Conservation (phyloP, 176 grass and related monocot genomes). For the Calamus simplicifolius region DNA sequence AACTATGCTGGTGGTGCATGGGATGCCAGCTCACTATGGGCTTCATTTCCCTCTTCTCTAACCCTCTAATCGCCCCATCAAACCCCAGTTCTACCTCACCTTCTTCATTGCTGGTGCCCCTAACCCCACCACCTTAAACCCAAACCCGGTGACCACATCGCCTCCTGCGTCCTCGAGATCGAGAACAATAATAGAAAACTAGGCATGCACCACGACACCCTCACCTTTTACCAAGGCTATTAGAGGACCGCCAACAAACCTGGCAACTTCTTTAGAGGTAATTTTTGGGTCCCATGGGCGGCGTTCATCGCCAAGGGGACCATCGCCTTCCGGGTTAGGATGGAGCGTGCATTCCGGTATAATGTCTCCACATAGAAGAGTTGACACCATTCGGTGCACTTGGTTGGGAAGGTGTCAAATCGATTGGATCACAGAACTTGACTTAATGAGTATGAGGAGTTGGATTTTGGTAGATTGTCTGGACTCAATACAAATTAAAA, state of each 20-base stretch:
- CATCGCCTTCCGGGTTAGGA: background rate
- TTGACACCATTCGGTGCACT: background rate
- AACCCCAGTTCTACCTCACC: background rate
- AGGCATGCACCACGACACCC: slow-evolving; percentile 5
- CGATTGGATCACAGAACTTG: too few relatives aligned
- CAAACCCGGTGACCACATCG: background rate
- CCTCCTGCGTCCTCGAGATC: slow-evolving; percentile 5
- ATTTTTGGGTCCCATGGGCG: background rate
- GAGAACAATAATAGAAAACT: background rate
- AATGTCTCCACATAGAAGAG: background rate
- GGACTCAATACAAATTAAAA: too few relatives aligned
- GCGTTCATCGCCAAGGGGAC: background rate
- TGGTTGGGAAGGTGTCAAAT: background rate
- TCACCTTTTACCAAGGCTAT: slow-evolving; percentile 16
- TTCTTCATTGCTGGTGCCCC: background rate
- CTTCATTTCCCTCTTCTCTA: background rate
- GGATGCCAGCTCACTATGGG: background rate
- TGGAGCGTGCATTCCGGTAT: slow-evolving; percentile 8
- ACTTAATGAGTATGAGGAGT: too few relatives aligned
- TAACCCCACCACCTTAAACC: too few relatives aligned
- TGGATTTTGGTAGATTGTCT: too few relatives aligned
- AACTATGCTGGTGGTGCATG: too few relatives aligned
- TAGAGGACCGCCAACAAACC: slow-evolving; percentile 1
- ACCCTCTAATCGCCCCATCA: slow-evolving; percentile 1
- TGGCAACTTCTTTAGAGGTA: background rate